A percentile compares a stretch with the other conserved stretches of the same genome.
Conservation (phyloP, 192 early-diverging fungal species). For the Coemansia asiatica region DNA sequence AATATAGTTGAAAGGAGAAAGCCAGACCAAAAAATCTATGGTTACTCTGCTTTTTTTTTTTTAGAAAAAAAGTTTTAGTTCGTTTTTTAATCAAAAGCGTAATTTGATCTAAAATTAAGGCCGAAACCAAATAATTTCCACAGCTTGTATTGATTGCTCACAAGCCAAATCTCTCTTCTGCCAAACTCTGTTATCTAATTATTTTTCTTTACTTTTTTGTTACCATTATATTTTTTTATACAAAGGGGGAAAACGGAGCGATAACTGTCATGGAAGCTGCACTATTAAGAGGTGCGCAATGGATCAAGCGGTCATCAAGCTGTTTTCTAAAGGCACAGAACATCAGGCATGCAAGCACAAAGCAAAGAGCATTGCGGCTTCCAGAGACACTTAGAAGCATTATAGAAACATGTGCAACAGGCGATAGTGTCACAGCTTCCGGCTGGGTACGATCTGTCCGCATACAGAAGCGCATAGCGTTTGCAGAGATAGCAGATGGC, state of each 20-base stretch:
- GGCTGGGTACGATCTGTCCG: conserved; percentile 88
- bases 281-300: not conserved
- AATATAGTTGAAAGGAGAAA: too few species aligned
- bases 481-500: conserved; percentile 79
- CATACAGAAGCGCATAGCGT: conserved; percentile 72
- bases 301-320: not conserved
- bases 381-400: conserved; percentile 28
- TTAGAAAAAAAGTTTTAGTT: conserved; percentile 17
- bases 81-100: not conserved
- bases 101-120: not conserved
- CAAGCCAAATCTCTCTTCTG: not conserved
- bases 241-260: too few species aligned
- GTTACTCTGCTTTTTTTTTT: conserved; percentile 7
- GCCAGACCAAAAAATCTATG: too few species aligned
- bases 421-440: conserved; percentile 25
- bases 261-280: not conserved
- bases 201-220: not conserved
- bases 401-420: conserved; percentile 15
- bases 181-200: too few species aligned
- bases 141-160: not conserved
- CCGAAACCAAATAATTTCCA: too few species aligned
- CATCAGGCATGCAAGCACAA: not conserved
- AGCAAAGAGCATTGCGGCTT: conserved; percentile 12
- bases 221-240: conserved; percentile 11
- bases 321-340: not conserved